These are phyloP conservation scores for Gastroboletus turbinatus DNA, from an alignment of 1,284 basidiomycete species.

Conservation along the genomic window DNA sequence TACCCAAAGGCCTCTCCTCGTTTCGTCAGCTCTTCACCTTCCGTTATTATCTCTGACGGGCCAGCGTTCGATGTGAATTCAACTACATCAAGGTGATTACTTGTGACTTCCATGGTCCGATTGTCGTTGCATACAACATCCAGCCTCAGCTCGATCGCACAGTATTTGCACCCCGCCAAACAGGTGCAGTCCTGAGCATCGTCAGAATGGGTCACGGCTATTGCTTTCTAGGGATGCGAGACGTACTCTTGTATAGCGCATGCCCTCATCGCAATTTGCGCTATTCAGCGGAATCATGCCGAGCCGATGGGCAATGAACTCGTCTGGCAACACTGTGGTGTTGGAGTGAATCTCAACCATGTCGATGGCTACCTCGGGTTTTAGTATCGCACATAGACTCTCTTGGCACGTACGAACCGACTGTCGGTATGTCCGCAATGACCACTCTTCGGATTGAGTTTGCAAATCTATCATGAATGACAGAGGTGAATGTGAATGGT, in stretches of 20 bases:
- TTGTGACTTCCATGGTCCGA: slow-evolving; percentile 79
- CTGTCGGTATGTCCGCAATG: slow-evolving; percentile 94
- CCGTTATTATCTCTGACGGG: slow-evolving; percentile 37
- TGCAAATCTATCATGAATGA: slow-evolving; percentile 60
- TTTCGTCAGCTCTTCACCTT: slow-evolving; percentile 71
- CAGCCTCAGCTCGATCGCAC: slow-evolving; percentile 77
- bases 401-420: slow-evolving; percentile 58
- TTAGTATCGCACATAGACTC: slow-evolving; percentile 1
- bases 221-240: neutral
- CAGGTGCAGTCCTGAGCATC: slow-evolving; percentile 79
- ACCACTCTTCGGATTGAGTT: slow-evolving; percentile 88
- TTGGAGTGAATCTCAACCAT: slow-evolving; percentile 93
- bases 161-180: slow-evolving; percentile 73
- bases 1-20: slow-evolving; percentile 78
- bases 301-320: slow-evolving; percentile 95
- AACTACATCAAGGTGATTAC: slow-evolving; percentile 69
- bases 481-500: slow-evolving; percentile 11
- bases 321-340: slow-evolving; percentile 93
- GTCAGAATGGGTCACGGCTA: slow-evolving; percentile 10
- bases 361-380: slow-evolving; percentile 78
- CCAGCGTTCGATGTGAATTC: slow-evolving; percentile 41
- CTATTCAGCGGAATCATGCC: slow-evolving; percentile 94
- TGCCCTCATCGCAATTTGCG: slow-evolving; percentile 79
- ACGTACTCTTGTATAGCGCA: slow-evolving; percentile 78
- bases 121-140: slow-evolving; percentile 69